Evolutionary conservation across 208 protist genomes (phyloP).

Genomic region (Zelonia costaricensis): DNA sequence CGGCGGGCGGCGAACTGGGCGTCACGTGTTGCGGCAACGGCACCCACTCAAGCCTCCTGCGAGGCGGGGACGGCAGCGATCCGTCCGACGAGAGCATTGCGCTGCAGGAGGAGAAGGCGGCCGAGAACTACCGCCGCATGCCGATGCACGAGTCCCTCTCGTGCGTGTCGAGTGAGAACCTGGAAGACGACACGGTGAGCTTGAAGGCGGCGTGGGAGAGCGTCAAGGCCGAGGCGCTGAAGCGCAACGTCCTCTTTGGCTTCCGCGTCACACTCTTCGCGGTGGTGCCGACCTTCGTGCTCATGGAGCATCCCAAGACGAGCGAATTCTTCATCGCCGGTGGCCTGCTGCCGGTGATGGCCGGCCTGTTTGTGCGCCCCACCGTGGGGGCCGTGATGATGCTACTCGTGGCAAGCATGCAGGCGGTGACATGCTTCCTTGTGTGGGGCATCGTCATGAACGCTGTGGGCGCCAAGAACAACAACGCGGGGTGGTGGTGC

Average conservation of each 20-base stretch:
- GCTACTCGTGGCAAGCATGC: conserved; percentile 30
- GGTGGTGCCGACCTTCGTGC: conserved; percentile 41
- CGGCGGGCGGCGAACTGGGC: not conserved
- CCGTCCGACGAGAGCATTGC: not conserved
- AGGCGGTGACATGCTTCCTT: conserved; percentile 30
- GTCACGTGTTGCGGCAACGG: not conserved
- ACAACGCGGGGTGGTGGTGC: conserved; percentile 64
- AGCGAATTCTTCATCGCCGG: conserved; percentile 33
- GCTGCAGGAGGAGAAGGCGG: conserved; percentile 7
- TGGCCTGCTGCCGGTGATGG: conserved; percentile 34
- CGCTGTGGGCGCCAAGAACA: conserved; percentile 31
- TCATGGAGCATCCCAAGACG: conserved; percentile 34
- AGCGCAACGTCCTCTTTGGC: conserved; percentile 35
- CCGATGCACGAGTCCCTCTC: conserved; percentile 24
- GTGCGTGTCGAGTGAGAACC: conserved; percentile 14
- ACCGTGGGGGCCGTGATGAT: conserved; percentile 44
- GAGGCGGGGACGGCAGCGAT: too few relatives aligned
- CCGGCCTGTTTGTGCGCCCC: conserved; percentile 31
- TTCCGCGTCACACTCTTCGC: conserved; percentile 50
- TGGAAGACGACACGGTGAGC: conserved; percentile 40
- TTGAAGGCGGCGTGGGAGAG: conserved; percentile 36
- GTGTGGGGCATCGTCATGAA: conserved; percentile 53
- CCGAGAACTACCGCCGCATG: conserved; percentile 10
- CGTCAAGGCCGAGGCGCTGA: conserved; percentile 30
- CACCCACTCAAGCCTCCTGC: too few relatives aligned